These are phyloP conservation scores for Sordariomycetes sp. DNA, from an alignment of 2,329 filamentous ascomycete species.

Conservation along the genomic window DNA sequence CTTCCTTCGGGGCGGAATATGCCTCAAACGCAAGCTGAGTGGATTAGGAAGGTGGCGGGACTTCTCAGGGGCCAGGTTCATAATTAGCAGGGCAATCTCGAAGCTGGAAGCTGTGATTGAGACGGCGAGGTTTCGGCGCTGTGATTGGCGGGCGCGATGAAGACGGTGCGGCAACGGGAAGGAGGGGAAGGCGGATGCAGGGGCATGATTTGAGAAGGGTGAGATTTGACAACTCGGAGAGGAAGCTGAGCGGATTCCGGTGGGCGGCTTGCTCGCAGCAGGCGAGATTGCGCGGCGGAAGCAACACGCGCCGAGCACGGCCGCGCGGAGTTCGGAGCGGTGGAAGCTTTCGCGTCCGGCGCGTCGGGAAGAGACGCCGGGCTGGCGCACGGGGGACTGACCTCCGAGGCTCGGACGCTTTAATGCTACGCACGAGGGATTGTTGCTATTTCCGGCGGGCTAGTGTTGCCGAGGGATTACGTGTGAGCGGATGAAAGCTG, in stretches of 20 bases:
- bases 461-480: too few relatives aligned
- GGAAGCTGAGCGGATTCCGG: not conserved
- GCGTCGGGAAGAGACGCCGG: not conserved
- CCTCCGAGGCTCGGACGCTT: too few relatives aligned
- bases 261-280: not conserved
- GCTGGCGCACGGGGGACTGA: not conserved
- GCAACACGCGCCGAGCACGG: not conserved
- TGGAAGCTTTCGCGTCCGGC: not conserved
- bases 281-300: not conserved
- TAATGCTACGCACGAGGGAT: too few relatives aligned
- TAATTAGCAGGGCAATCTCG: not conserved
- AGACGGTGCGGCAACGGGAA: not conserved
- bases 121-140: not conserved
- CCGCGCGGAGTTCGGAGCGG: not conserved
- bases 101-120: not conserved
- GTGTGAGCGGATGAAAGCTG: too few relatives aligned
- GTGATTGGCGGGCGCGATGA: not conserved
- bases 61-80: not conserved
- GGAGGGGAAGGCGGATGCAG: not conserved
- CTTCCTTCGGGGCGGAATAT: not conserved
- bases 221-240: not conserved
- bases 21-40: not conserved
- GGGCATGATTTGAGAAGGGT: not conserved
- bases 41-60: not conserved
- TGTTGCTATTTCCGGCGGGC: too few relatives aligned